A percentile compares a stretch with the other conserved stretches of the same genome.
Conservation (phyloP, 441 rosid genomes). For the Macaranga tanarius region DNA sequence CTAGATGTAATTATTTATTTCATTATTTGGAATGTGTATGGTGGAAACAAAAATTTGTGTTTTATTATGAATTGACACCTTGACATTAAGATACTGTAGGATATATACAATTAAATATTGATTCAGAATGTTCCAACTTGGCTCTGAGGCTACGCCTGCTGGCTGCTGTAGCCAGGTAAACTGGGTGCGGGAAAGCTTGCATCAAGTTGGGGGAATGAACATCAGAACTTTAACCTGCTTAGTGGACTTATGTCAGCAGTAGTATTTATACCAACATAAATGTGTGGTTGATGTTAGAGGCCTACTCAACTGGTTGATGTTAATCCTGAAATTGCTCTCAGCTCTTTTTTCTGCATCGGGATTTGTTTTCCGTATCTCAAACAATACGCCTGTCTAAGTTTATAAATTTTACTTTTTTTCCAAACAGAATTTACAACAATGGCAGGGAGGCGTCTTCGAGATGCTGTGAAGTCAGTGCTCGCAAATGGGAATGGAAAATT, state of each 20-base stretch:
- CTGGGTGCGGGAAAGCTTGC: neutral
- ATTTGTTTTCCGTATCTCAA: neutral
- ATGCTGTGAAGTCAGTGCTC: constrained; percentile 74
- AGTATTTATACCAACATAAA: neutral
- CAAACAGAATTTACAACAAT: constrained; percentile 87
- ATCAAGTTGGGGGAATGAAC: neutral
- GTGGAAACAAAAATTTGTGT: neutral
- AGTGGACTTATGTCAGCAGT: neutral
- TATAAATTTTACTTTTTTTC: constrained; percentile 18
- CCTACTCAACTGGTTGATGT: constrained; percentile 1
- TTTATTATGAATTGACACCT: neutral
- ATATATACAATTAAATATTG: neutral
- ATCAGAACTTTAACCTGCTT: neutral
- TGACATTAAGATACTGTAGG: neutral
- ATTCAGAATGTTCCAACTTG: neutral
- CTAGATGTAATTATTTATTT: too few relatives aligned
- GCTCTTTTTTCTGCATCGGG: neutral
- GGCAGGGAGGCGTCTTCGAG: constrained; percentile 99
- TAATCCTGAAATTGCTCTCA: neutral
- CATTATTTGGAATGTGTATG: neutral
- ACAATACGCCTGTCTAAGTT: constrained; percentile 1
- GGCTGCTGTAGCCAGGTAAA: neutral
- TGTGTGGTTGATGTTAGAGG: neutral
- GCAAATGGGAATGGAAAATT: constrained; percentile 47
- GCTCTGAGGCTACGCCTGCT: neutral